phyloP scores from a whole-genome alignment of 1,284 basidiomycete genomes.

The Irpex lacteus region DNA sequence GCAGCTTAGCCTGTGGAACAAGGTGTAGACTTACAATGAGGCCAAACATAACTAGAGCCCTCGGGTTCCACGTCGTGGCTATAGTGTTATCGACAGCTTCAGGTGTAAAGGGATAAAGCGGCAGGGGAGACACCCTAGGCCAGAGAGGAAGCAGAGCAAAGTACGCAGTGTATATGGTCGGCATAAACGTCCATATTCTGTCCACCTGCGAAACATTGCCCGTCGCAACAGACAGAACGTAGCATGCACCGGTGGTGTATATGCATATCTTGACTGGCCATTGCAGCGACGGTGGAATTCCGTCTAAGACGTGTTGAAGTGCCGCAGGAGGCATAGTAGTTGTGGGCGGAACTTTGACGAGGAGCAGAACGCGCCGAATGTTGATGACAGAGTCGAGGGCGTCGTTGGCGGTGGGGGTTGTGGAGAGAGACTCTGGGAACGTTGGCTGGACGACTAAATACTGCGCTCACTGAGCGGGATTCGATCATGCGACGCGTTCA shows the following conservation, averaged over 20 bases:
- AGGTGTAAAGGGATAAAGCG: conserved; percentile 56
- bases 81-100: conserved; percentile 42
- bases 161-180: conserved; percentile 75
- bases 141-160: conserved; percentile 71
- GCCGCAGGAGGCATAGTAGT: conserved; percentile 11
- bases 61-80: conserved; percentile 52
- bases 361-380: background rate
- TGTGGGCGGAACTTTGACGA: background rate
- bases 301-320: conserved; percentile 12
- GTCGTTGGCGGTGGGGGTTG: background rate
- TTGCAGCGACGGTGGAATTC: conserved; percentile 36
- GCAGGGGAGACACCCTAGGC: conserved; percentile 43
- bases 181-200: conserved; percentile 61
- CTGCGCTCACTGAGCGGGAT: background rate
- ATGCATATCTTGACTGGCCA: conserved; percentile 68
- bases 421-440: background rate
- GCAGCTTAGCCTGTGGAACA: background rate
- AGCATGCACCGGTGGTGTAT: conserved; percentile 45
- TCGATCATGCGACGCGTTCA: background rate
- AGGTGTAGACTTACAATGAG: conserved; percentile 47
- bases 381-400: background rate
- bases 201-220: conserved; percentile 88
- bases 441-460: background rate
- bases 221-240: conserved; percentile 61
- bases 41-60: conserved; percentile 68